Percentiles rank a stretch among this genome's conserved stretches.
phyloP scores from a whole-genome alignment of 1,139 yeast genomes.

The Pichia sp. region DNA sequence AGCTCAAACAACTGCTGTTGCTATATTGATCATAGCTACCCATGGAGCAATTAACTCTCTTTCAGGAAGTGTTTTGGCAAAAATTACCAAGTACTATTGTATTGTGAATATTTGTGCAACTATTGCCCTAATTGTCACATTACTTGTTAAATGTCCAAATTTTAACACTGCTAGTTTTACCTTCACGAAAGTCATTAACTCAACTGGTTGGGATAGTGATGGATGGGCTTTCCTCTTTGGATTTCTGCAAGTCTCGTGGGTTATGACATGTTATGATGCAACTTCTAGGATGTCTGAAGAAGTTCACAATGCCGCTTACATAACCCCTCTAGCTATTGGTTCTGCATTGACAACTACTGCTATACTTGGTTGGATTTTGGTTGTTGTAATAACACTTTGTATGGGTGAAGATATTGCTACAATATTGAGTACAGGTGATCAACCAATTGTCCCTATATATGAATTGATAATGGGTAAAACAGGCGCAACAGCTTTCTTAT shows the following conservation, averaged over 20 bases:
- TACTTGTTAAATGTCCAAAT: conserved; percentile 29
- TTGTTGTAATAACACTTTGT: conserved; percentile 31
- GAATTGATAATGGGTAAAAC: conserved; percentile 44
- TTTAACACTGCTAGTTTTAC: conserved; percentile 26
- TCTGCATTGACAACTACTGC: conserved; percentile 30
- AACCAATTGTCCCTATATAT: conserved; percentile 47
- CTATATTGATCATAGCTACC: conserved; percentile 34
- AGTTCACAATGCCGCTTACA: conserved; percentile 37
- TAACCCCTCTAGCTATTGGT: conserved; percentile 30
- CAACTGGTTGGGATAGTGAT: conserved; percentile 30
- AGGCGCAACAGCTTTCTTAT: conserved; percentile 47
- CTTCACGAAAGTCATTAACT: conserved; percentile 26
- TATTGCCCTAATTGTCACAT: conserved; percentile 30
- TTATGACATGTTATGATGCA: conserved; percentile 32
- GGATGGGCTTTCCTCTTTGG: conserved; percentile 33
- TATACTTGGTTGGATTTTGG: conserved; percentile 29
- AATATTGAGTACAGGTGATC: conserved; percentile 31
- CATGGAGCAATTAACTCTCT: conserved; percentile 38
- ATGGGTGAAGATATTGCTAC: conserved; percentile 38
- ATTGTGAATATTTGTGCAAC: conserved; percentile 36
- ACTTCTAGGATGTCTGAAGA: conserved; percentile 45
- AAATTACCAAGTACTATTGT: conserved; percentile 36
- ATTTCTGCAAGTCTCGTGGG: conserved; percentile 33
- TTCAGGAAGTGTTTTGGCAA: conserved; percentile 35
- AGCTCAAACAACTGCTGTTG: conserved; percentile 37